Percentiles rank a stretch among this genome's conserved stretches.
phyloP scores from a whole-genome alignment of 2,329 filamentous ascomycete species.

The Fusarium hostae region DNA sequence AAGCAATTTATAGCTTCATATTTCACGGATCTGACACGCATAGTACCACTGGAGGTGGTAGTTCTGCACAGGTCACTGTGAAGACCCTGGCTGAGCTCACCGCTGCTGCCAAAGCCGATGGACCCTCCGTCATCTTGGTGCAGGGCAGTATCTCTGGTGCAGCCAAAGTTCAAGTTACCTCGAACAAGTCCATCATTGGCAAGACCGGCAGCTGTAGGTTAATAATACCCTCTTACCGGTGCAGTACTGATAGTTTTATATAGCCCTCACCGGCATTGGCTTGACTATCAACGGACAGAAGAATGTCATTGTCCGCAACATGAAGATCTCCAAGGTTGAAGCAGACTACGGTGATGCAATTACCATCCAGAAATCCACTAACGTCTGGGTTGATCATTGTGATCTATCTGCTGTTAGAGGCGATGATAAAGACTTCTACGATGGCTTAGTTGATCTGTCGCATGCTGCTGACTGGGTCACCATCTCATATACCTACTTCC shows the following conservation, averaged over 20 bases:
- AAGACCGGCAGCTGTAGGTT: slow-evolving; percentile 36
- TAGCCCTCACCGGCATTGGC: slow-evolving; percentile 36
- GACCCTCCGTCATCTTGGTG: slow-evolving; percentile 30
- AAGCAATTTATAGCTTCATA: fast-evolving
- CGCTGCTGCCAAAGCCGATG: slow-evolving; percentile 24
- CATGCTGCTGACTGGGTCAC: slow-evolving; percentile 58
- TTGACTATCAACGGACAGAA: slow-evolving; percentile 32
- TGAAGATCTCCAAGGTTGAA: slow-evolving; percentile 62
- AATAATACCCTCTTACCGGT: fast-evolving
- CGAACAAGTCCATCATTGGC: slow-evolving; percentile 40
- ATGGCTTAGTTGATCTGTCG: slow-evolving; percentile 57
- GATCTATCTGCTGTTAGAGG: slow-evolving; percentile 53
- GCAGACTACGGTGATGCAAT: slow-evolving; percentile 62
- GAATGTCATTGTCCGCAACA: slow-evolving; percentile 68
- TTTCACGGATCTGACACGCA: fast-evolving
- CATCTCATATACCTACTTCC: slow-evolving; percentile 55
- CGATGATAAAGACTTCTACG: slow-evolving; percentile 56
- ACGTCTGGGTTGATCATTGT: slow-evolving; percentile 61
- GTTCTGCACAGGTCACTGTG: slow-evolving; percentile 28
- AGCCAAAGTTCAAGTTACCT: slow-evolving; percentile 39
- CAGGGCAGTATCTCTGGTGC: slow-evolving; percentile 38
- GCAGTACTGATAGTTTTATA: fast-evolving
- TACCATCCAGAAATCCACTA: slow-evolving; percentile 57
- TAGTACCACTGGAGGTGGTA: slow-evolving; percentile 35
- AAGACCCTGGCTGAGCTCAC: slow-evolving; percentile 29